phyloP scores from a whole-genome alignment of 805 yeast species.

The Saccharomycopsis schoenii region DNA sequence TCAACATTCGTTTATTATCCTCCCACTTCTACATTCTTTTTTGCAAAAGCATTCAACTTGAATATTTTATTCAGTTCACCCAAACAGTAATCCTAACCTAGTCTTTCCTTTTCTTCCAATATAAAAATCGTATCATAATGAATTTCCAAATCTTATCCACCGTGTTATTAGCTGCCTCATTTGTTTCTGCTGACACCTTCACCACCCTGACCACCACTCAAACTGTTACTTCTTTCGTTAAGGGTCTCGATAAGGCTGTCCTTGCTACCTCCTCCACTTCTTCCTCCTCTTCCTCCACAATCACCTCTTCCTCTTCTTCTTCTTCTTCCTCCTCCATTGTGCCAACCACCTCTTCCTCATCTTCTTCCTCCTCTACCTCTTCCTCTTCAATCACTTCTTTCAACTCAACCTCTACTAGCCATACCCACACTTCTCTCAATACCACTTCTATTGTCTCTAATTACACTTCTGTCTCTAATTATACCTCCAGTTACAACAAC shows the following conservation, averaged over 20 bases:
- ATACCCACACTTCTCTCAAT: slow-evolving; percentile 1
- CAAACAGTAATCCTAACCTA: background rate
- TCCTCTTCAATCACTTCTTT: background rate
- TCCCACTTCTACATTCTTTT: background rate
- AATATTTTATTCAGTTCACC: background rate
- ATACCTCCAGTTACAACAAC: background rate
- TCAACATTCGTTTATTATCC: background rate
- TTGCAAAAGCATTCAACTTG: background rate
- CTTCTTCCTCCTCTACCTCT: background rate
- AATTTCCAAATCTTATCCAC: background rate
- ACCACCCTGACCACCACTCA: background rate
- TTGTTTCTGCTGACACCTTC: background rate
- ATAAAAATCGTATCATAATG: background rate
- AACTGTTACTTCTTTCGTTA: background rate
- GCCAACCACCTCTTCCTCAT: background rate
- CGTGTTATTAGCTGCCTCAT: background rate
- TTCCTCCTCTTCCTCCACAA: background rate
- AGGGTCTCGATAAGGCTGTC: background rate
- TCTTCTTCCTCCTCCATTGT: background rate
- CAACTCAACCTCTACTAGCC: background rate
- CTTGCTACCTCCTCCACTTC: background rate
- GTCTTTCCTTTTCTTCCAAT: background rate
- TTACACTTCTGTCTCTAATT: background rate
- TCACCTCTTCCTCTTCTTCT: background rate
- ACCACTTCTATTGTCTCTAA: background rate